Evolutionary conservation across 2,329 filamentous ascomycete genomes (phyloP).

Genomic region (Fusarium albidum): DNA sequence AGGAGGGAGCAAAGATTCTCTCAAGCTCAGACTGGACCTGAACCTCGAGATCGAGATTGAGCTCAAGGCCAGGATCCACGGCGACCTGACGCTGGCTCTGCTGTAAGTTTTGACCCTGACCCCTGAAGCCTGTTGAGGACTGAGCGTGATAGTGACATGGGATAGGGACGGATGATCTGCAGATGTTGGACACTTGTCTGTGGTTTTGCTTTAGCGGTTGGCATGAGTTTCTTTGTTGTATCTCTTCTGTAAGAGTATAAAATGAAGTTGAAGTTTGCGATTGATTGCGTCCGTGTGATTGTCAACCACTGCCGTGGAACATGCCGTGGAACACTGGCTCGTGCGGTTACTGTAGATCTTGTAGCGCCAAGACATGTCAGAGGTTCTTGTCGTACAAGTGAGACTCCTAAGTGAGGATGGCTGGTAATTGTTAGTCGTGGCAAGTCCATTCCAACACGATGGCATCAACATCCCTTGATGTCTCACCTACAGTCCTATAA

Average conservation of each 20-base stretch:
- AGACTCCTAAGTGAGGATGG: too few species aligned
- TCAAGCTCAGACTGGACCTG: conserved; percentile 78
- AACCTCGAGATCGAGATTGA: conserved; percentile 88
- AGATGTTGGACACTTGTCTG: too few species aligned
- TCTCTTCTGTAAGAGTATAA: conserved; percentile 21
- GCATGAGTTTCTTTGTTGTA: conserved; percentile 19
- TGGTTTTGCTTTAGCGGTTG: conserved; percentile 15
- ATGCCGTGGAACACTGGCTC: too few species aligned
- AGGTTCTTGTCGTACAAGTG: too few species aligned
- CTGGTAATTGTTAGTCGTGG: too few species aligned
- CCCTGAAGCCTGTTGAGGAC: conserved; percentile 12
- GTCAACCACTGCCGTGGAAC: not conserved
- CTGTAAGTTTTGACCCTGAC: conserved; percentile 53
- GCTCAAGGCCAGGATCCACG: conserved; percentile 85
- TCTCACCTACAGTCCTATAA: too few species aligned
- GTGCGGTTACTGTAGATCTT: too few species aligned
- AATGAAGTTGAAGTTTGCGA: conserved; percentile 26
- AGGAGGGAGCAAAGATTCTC: conserved; percentile 39
- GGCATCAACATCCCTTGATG: too few species aligned
- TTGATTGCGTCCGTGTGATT: conserved; percentile 17
- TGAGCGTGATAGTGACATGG: conserved; percentile 41
- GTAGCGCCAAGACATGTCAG: too few species aligned
- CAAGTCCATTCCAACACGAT: too few species aligned
- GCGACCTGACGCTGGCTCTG: conserved; percentile 81
- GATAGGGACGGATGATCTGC: conserved; percentile 34